Conservation (phyloP, 2,329 filamentous ascomycete genomes). For the Ceratocystis huliohia region DNA sequence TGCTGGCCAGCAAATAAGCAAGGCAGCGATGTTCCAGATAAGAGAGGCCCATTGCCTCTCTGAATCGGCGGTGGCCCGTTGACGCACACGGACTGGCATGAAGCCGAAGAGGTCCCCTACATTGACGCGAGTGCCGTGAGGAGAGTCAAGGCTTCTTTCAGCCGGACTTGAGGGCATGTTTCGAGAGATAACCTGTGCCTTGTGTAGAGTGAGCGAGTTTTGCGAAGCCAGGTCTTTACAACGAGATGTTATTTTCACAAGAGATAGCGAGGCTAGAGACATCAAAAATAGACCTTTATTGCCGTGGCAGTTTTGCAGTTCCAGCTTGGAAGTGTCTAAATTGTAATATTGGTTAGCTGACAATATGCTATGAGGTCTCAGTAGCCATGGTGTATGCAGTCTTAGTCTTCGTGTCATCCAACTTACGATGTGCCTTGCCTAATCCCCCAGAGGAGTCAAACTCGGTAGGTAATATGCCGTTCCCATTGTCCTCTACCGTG, state of each 20-base stretch:
- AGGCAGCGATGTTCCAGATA: conserved; percentile 42
- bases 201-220: conserved; percentile 57
- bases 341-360: not conserved
- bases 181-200: conserved; percentile 51
- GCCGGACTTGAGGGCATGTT: conserved; percentile 48
- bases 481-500: conserved; percentile 70
- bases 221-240: conserved; percentile 47
- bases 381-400: not conserved
- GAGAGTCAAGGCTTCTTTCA: conserved; percentile 41
- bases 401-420: not conserved
- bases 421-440: conserved; percentile 57
- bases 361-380: not conserved
- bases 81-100: conserved; percentile 82
- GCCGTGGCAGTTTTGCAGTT: conserved; percentile 41
- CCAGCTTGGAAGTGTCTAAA: conserved; percentile 16
- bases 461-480: conserved; percentile 60
- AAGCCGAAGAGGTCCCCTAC: conserved; percentile 77
- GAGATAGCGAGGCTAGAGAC: conserved; percentile 60
- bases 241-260: conserved; percentile 64
- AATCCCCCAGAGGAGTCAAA: conserved; percentile 60
- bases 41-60: conserved; percentile 54
- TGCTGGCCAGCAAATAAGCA: conserved; percentile 58
- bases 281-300: conserved; percentile 62
- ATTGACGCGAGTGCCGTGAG: conserved; percentile 61
- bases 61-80: conserved; percentile 45